phyloP scores from a whole-genome alignment of 805 yeast species.

The Myxozyma kluyveri region DNA sequence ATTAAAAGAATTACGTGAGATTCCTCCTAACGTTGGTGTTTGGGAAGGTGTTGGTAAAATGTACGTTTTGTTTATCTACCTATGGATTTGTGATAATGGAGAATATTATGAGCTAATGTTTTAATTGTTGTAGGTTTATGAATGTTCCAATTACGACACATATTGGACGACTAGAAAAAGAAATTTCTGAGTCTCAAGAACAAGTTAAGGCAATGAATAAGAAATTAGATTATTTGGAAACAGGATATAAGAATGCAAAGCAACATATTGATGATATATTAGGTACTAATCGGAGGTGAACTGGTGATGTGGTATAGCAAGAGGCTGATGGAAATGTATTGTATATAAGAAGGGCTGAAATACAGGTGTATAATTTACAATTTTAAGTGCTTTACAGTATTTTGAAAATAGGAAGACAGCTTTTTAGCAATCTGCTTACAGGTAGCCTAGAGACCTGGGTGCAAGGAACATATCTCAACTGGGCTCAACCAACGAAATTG shows the following conservation, averaged over 20 bases:
- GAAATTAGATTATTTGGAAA: conserved; percentile 25
- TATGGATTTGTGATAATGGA: conserved; percentile 1
- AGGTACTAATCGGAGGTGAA: conserved; percentile 6
- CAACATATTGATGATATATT: conserved; percentile 24
- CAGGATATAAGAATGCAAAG: conserved; percentile 26
- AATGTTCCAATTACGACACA: conserved; percentile 25
- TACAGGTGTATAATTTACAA: too few species aligned
- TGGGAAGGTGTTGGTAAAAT: conserved; percentile 31
- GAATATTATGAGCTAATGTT: neutral
- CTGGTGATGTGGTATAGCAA: neutral
- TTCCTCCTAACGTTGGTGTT: conserved; percentile 25
- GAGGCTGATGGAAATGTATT: neutral
- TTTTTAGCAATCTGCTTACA: too few species aligned
- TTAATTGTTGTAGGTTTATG: conserved; percentile 17
- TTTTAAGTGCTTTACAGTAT: too few species aligned
- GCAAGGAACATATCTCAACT: too few species aligned
- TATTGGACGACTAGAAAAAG: conserved; percentile 15
- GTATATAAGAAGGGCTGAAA: too few species aligned
- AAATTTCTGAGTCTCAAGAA: conserved; percentile 20
- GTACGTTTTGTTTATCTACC: conserved; percentile 5
- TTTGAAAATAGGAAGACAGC: too few species aligned
- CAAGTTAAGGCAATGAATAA: conserved; percentile 24
- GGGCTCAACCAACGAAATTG: too few species aligned
- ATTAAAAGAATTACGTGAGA: conserved; percentile 18
- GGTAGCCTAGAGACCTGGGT: too few species aligned